These are phyloP conservation scores for Hymenoscyphus salicellus DNA, from an alignment of 2,329 filamentous ascomycete species.

Conservation along the genomic window DNA sequence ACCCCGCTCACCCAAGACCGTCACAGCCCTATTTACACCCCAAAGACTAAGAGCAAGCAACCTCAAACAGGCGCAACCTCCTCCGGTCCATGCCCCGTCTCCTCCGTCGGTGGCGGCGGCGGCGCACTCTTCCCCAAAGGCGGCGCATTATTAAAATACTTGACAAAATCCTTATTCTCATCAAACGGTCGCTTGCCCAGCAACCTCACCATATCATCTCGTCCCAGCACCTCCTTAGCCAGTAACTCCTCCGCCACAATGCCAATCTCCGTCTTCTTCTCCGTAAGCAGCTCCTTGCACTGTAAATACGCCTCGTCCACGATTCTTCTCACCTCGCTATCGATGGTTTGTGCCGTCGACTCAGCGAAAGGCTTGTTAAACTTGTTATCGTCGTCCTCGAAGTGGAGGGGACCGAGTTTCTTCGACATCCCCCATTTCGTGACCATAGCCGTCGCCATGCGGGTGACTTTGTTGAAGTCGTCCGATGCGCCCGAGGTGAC, in stretches of 20 bases:
- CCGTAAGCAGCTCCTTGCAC: constrained; percentile 76
- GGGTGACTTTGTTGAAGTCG: constrained; percentile 97
- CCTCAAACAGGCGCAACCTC: not conserved
- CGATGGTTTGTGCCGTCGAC: constrained; percentile 87
- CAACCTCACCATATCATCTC: constrained; percentile 89
- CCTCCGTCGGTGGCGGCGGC: constrained; percentile 48
- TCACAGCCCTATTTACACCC: not conserved
- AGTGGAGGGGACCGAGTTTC: constrained; percentile 90
- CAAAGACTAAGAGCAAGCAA: not conserved
- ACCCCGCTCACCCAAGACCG: too few relatives aligned
- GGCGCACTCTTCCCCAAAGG: constrained; percentile 57
- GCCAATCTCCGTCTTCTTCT: constrained; percentile 85
- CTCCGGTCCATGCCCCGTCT: constrained; percentile 26
- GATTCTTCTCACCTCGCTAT: constrained; percentile 85
- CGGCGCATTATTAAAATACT: constrained; percentile 73
- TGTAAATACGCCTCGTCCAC: constrained; percentile 90
- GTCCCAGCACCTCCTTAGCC: constrained; percentile 82
- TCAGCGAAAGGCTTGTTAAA: constrained; percentile 95
- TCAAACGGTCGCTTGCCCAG: constrained; percentile 81
- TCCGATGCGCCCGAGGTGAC: constrained; percentile 94
- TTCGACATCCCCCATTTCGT: constrained; percentile 99
- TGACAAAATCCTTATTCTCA: constrained; percentile 81
- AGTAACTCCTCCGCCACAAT: constrained; percentile 91
- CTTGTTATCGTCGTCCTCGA: constrained; percentile 76
- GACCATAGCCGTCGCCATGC: constrained; percentile 95